A percentile compares a stretch with the other conserved stretches of the same genome.
phyloP scores from a whole-genome alignment of 2,329 filamentous ascomycete species.

The Plectosphaerella plurivora region DNA sequence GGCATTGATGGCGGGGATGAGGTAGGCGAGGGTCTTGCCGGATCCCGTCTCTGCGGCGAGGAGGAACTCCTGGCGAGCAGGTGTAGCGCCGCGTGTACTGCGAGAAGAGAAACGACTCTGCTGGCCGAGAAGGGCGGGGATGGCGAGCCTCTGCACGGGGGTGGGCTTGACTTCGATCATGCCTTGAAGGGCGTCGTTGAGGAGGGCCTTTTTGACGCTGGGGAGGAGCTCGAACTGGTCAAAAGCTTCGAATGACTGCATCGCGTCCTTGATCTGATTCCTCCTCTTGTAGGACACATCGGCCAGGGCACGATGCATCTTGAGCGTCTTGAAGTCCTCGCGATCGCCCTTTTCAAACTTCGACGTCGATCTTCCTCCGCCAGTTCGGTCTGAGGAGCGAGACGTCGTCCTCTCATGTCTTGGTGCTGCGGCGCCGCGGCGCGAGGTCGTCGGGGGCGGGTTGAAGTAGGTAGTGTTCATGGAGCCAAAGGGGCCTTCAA shows the following conservation, averaged over 20 bases:
- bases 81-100: constrained; percentile 15
- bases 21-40: constrained; percentile 91
- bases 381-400: constrained; percentile 14
- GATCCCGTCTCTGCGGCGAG: constrained; percentile 95
- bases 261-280: constrained; percentile 45
- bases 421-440: constrained; percentile 5
- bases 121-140: constrained; percentile 71
- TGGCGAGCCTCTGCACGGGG: constrained; percentile 82
- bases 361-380: constrained; percentile 18
- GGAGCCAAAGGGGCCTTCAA: constrained; percentile 46
- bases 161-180: constrained; percentile 77
- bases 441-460: background rate
- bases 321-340: constrained; percentile 63
- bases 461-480: constrained; percentile 37
- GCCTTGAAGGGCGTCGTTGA: constrained; percentile 67
- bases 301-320: constrained; percentile 83
- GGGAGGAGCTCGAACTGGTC: constrained; percentile 75
- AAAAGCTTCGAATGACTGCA: constrained; percentile 70
- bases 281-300: constrained; percentile 71
- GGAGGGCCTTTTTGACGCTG: constrained; percentile 64
- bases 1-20: constrained; percentile 79
- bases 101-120: constrained; percentile 25
- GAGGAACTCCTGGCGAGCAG: constrained; percentile 56
- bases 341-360: constrained; percentile 29
- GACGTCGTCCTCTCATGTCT: background rate